Conservation (phyloP, 1,284 basidiomycete species). For the Boletus mariae region DNA sequence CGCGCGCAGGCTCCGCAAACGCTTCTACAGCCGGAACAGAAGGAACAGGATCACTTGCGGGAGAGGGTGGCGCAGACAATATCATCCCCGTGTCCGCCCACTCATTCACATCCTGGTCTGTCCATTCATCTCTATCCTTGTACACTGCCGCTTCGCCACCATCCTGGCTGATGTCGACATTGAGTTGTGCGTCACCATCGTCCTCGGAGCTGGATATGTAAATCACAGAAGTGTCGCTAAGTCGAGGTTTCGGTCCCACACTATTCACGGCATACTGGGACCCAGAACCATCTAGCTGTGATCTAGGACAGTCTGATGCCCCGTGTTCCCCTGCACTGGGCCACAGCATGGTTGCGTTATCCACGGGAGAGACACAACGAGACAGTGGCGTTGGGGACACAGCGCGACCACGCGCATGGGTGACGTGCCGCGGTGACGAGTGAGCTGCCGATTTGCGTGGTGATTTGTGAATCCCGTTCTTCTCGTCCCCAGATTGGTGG, state of each 20-base stretch:
- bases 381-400: slow-evolving; percentile 16
- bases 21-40: not conserved
- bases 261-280: not conserved
- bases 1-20: slow-evolving; percentile 1
- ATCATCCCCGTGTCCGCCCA: slow-evolving; percentile 27
- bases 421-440: slow-evolving; percentile 24
- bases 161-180: not conserved
- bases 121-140: slow-evolving; percentile 2
- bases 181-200: not conserved
- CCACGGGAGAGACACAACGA: not conserved
- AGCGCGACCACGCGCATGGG: not conserved
- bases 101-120: slow-evolving; percentile 9
- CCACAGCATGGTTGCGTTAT: not conserved
- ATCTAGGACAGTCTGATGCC: not conserved
- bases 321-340: not conserved
- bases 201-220: slow-evolving; percentile 34
- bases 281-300: not conserved
- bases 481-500: slow-evolving; percentile 6
- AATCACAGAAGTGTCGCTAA: slow-evolving; percentile 22
- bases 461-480: slow-evolving; percentile 19
- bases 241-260: slow-evolving; percentile 4
- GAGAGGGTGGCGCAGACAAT: slow-evolving; percentile 24
- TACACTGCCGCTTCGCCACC: not conserved
- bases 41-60: not conserved
- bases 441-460: slow-evolving; percentile 28